Evolutionary conservation across 2,329 filamentous ascomycete species (phyloP), one percentile per base, ranked within the genome.

Genomic region (Aspergillus pseudoglaucus): DNA sequence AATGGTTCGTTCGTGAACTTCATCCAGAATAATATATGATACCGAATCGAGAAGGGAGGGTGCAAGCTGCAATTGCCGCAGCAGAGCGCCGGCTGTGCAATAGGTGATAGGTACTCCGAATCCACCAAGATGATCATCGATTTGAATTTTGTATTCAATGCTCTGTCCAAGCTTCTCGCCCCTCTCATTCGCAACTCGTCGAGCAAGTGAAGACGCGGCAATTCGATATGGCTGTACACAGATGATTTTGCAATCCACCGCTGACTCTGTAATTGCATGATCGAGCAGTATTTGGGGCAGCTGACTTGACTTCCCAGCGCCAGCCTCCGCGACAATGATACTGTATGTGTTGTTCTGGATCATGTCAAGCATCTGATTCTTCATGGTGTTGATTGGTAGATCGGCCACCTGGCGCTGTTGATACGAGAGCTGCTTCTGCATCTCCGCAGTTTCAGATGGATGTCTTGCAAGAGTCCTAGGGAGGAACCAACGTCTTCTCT

Each of bases 261-360:
- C 75, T 12, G 51, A 45, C 1, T 66, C 68, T 4, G 59, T 53
- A 40, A 74, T 75, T 2, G 70, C 68, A 47, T 76, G 58, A n/a
- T 78, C 74, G 2, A 79, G 59, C 22, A 79, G 50, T n/a, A 79
- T 74, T 51, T 78, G 76, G n/a, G 76, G 75, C 7, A 78, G 66
- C 57, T 79, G 76, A 5, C 74, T 76, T 46, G 63, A 60, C 55
- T 77, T 77, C 17, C 75, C 74, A 40, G 68, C 71, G 2, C 72
- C 74, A 37, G 72, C 73, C 22, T 71, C 68, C 15, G 72, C 74
- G 42, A 71, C 64, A 48, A 77, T 65, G 42, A 77, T 71, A 53
- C 67, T 73, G 55, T 72, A 74, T 0, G 60, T 56, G 46, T 73
- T 64, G 7, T 65, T 59, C 6, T 67, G 59, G 15, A 76, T 61